Evolutionary conservation across 306 rosid genomes (phyloP).

Genomic region (Citrullus mucosospermus): DNA sequence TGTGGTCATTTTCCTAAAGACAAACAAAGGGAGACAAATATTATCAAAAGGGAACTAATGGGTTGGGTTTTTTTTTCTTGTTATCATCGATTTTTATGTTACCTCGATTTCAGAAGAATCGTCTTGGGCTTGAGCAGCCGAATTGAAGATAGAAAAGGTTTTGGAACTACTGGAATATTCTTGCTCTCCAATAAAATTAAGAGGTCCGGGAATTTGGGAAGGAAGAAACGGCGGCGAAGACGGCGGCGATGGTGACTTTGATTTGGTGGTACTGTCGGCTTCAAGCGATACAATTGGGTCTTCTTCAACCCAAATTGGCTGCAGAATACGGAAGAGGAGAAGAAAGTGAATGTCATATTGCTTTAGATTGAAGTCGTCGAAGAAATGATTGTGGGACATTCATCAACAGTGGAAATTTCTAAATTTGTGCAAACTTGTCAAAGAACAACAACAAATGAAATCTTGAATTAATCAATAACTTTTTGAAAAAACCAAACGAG

Average conservation of each 20-base stretch:
- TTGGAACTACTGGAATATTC: slow-evolving; percentile 20
- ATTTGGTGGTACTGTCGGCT: slow-evolving; percentile 16
- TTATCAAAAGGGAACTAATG: slow-evolving; percentile 2
- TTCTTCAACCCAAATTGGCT: slow-evolving; percentile 88
- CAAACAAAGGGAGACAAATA: slow-evolving; percentile 15
- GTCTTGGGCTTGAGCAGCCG: slow-evolving; percentile 13
- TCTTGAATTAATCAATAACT: too few relatives aligned
- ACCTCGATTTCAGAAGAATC: slow-evolving; percentile 52
- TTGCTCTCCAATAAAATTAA: slow-evolving; percentile 18
- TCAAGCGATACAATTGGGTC: slow-evolving; percentile 32
- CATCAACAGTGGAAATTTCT: background rate
- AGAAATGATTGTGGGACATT: background rate
- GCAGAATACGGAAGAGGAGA: slow-evolving; percentile 13
- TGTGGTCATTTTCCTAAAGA: slow-evolving; percentile 47
- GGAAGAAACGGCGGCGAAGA: slow-evolving; percentile 4
- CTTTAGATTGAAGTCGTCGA: background rate
- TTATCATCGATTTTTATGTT: slow-evolving; percentile 20
- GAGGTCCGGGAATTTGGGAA: slow-evolving; percentile 47
- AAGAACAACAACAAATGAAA: background rate
- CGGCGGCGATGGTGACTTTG: slow-evolving; percentile 8
- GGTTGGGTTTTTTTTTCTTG: slow-evolving; percentile 12
- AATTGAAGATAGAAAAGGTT: slow-evolving; percentile 22
- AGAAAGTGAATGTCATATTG: background rate
- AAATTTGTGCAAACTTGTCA: background rate
- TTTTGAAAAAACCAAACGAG: too few relatives aligned